Percentiles rank a stretch among this genome's conserved stretches.
Conservation (phyloP, 1,139 yeast genomes). For the Geotrichum siamense region DNA sequence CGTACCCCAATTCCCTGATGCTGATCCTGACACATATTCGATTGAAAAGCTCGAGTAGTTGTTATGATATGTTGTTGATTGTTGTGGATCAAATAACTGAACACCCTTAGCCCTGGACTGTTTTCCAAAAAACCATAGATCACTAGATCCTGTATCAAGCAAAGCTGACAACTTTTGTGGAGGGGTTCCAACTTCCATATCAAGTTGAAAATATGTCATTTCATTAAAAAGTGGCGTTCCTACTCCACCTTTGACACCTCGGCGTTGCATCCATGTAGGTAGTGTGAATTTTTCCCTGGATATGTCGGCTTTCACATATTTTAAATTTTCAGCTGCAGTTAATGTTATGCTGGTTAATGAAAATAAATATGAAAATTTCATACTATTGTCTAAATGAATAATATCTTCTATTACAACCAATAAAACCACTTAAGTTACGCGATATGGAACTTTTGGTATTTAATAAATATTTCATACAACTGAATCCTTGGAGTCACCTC, state of each 20-base stretch:
- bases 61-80: conserved; percentile 19
- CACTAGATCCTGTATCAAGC: conserved; percentile 40
- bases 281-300: conserved; percentile 7
- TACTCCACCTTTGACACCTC: conserved; percentile 7
- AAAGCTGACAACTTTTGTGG: conserved; percentile 31
- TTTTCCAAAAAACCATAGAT: conserved; percentile 35
- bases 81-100: conserved; percentile 33
- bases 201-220: conserved; percentile 32
- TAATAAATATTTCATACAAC: too few species aligned
- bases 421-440: too few species aligned
- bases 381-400: too few species aligned
- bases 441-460: too few species aligned
- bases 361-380: background rate
- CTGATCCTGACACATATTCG: conserved; percentile 21
- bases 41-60: conserved; percentile 19
- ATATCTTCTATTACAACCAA: too few species aligned
- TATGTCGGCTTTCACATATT: conserved; percentile 12
- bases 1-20: conserved; percentile 23
- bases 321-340: conserved; percentile 3
- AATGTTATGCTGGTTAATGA: background rate
- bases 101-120: conserved; percentile 13
- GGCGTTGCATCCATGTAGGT: conserved; percentile 2
- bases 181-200: conserved; percentile 35
- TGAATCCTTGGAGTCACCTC: too few species aligned
- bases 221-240: conserved; percentile 16